Percentiles rank a stretch among this genome's conserved stretches.
Evolutionary conservation across 208 protist genomes (phyloP).

Genomic region (Plasmodiophora brassicae): DNA sequence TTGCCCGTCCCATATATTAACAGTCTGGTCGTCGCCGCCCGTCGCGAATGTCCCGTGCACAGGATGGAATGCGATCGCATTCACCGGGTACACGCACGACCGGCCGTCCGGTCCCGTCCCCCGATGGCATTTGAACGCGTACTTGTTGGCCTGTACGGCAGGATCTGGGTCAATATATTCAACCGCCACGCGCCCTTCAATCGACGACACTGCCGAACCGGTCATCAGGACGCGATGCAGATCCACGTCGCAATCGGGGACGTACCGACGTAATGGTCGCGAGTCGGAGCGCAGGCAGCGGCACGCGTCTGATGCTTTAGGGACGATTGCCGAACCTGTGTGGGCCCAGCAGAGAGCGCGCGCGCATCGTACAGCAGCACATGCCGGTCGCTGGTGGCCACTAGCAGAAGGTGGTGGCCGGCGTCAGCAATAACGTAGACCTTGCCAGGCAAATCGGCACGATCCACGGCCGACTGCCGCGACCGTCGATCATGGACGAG

Average conservation of each 20-base stretch:
- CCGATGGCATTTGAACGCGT: constrained; percentile 75
- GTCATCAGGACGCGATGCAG: constrained; percentile 50
- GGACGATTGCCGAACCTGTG: constrained; percentile 56
- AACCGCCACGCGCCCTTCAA: constrained; percentile 69
- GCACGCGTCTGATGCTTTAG: constrained; percentile 64
- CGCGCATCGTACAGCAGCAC: constrained; percentile 57
- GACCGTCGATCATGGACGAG: too few species aligned
- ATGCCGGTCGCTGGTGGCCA: constrained; percentile 5
- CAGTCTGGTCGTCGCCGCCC: constrained; percentile 67
- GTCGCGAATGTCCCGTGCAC: constrained; percentile 69
- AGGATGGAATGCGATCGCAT: constrained; percentile 68
- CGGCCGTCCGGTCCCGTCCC: not conserved
- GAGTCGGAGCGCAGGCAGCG: constrained; percentile 45
- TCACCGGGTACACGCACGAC: constrained; percentile 65
- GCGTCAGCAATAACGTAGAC: too few species aligned
- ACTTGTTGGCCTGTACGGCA: constrained; percentile 55
- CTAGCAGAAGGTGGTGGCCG: constrained; percentile 5
- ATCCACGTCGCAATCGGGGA: too few species aligned
- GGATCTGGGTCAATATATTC: constrained; percentile 63
- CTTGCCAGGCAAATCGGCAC: too few species aligned
- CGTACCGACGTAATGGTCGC: not conserved
- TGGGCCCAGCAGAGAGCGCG: too few species aligned
- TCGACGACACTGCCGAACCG: constrained; percentile 44
- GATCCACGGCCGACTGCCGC: too few species aligned
- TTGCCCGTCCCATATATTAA: constrained; percentile 67